These are phyloP conservation scores for Cladorrhinum samala DNA, from an alignment of 495 filamentous ascomycete genomes.

Conservation along the genomic window DNA sequence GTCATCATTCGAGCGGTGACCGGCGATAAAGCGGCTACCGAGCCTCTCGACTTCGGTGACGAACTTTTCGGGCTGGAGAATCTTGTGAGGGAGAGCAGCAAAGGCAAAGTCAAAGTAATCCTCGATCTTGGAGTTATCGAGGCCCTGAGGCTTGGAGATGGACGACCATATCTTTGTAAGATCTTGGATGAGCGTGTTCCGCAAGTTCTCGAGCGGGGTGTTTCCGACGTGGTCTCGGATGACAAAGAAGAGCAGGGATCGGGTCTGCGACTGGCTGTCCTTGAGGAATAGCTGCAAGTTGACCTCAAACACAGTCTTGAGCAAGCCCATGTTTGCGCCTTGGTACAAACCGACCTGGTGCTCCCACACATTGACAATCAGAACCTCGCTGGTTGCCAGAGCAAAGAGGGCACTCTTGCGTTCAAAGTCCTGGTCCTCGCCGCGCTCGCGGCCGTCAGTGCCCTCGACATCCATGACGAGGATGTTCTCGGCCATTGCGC, in stretches of 20 bases:
- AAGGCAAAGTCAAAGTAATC: constrained; percentile 99
- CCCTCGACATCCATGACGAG: constrained; percentile 99
- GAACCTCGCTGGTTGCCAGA: constrained; percentile 92
- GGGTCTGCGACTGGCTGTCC: constrained; percentile 83
- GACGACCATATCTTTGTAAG: constrained; percentile 85
- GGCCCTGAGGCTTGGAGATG: constrained; percentile 80
- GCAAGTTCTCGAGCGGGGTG: constrained; percentile 81
- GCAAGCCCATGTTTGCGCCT: constrained; percentile 94
- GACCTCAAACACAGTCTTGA: constrained; percentile 98
- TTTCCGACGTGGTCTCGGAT: constrained; percentile 92
- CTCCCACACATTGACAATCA: constrained; percentile 99
- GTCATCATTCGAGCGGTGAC: constrained; percentile 63
- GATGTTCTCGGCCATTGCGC: constrained; percentile 88
- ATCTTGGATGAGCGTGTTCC: constrained; percentile 84
- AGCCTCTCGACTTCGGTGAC: constrained; percentile 71
- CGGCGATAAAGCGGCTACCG: constrained; percentile 72
- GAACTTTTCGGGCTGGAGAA: constrained; percentile 92
- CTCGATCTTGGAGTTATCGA: constrained; percentile 82
- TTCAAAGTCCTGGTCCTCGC: constrained; percentile 98
- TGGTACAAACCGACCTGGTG: constrained; percentile 97
- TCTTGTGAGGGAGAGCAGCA: constrained; percentile 90
- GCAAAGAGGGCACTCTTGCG: constrained; percentile 96
- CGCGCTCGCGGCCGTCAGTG: constrained; percentile 91
- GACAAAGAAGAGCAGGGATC: constrained; percentile 95
- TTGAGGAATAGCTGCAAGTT: constrained; percentile 95